Conservation (phyloP, 495 filamentous ascomycete species). For the Recurvomyces mirabilis region DNA sequence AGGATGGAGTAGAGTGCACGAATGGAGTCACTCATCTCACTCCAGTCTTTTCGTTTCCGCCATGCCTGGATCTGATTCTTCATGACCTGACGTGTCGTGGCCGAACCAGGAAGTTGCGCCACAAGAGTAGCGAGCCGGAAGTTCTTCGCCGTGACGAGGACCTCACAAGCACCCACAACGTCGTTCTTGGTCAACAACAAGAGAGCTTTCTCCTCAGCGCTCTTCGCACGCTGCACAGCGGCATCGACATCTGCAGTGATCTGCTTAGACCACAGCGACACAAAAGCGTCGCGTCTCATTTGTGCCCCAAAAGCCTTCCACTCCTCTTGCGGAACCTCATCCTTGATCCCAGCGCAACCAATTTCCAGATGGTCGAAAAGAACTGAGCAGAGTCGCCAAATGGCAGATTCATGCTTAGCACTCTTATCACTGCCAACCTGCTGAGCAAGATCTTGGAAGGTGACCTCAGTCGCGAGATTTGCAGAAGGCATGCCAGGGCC, state of each 20-base stretch:
- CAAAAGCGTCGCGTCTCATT: conserved; percentile 43
- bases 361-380: conserved; percentile 64
- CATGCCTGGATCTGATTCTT: conserved; percentile 69
- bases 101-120: conserved; percentile 53
- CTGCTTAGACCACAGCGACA: conserved; percentile 50
- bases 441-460: conserved; percentile 1
- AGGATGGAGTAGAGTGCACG: conserved; percentile 83
- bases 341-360: conserved; percentile 32
- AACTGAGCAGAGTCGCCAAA: conserved; percentile 71
- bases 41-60: conserved; percentile 64
- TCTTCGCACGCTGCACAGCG: conserved; percentile 32
- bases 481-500: conserved; percentile 22
- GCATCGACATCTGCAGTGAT: conserved; percentile 46
- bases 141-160: conserved; percentile 59
- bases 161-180: conserved; percentile 67
- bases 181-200: conserved; percentile 65
- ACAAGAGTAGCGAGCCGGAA: conserved; percentile 74
- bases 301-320: conserved; percentile 36
- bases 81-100: conserved; percentile 54
- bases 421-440: background rate
- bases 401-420: conserved; percentile 44
- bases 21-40: conserved; percentile 76
- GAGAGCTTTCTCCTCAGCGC: conserved; percentile 72
- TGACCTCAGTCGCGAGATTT: background rate
- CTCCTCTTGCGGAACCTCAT: conserved; percentile 36